phyloP scores from a whole-genome alignment of 345 rosid genomes.

The Eucalyptus polyanthemos region DNA sequence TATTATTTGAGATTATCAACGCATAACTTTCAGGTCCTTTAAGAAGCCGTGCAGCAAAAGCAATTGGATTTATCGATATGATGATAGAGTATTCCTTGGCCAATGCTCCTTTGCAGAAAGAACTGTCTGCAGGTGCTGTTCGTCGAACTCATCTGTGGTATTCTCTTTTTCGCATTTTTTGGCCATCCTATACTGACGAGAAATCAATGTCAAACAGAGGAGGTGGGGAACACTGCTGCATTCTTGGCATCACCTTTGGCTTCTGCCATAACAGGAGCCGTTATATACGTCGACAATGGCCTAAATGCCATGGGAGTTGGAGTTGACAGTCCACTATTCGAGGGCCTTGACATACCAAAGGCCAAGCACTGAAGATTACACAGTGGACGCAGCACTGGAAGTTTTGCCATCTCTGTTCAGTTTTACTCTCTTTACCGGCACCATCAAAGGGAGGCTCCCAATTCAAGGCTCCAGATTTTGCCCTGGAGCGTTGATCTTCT shows the following conservation, averaged over 20 bases:
- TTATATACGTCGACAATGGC: conserved; percentile 89
- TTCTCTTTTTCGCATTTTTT: not conserved
- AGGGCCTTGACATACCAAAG: conserved; percentile 59
- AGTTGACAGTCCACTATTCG: conserved; percentile 74
- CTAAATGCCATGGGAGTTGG: conserved; percentile 94
- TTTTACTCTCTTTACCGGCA: not conserved
- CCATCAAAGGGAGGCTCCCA: not conserved
- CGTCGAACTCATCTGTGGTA: not conserved
- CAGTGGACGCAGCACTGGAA: not conserved
- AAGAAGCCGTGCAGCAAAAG: conserved; percentile 70
- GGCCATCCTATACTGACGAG: not conserved
- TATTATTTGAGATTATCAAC: not conserved
- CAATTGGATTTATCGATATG: conserved; percentile 65
- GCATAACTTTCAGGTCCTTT: conserved; percentile 36
- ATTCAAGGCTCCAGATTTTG: not conserved
- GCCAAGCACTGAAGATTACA: conserved; percentile 21
- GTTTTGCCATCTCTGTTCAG: not conserved
- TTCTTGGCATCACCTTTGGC: conserved; percentile 90
- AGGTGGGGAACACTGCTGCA: conserved; percentile 90
- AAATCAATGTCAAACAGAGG: conserved; percentile 39
- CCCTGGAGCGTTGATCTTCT: not conserved
- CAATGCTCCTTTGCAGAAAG: conserved; percentile 84
- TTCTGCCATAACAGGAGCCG: conserved; percentile 84
- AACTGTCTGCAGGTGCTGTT: conserved; percentile 64
- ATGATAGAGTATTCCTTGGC: conserved; percentile 82